Evolutionary conservation across 1,139 yeast genomes (phyloP).

Genomic region (Pichia sp.): DNA sequence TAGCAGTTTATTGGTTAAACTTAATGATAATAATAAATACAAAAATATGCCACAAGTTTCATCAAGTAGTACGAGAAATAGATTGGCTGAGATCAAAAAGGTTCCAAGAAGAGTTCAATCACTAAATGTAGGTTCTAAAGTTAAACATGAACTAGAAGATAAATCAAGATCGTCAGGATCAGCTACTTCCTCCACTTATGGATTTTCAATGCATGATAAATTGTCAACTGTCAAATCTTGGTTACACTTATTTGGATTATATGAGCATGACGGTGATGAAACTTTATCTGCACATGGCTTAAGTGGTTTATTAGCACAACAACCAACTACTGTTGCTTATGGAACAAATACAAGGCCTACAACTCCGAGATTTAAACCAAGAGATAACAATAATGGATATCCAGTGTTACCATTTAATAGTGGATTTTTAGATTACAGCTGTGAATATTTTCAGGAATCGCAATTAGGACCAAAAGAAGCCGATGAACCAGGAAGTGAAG

Average conservation of each 20-base stretch:
- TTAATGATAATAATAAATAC: slow-evolving; percentile 1
- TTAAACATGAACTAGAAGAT: slow-evolving; percentile 6
- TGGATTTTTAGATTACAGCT: slow-evolving; percentile 78
- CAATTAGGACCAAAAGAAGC: slow-evolving; percentile 83
- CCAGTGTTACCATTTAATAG: slow-evolving; percentile 61
- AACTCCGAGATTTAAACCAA: slow-evolving; percentile 44
- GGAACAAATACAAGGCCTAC: slow-evolving; percentile 46
- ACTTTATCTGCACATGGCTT: slow-evolving; percentile 19
- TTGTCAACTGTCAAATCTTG: slow-evolving; percentile 40
- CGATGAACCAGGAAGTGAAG: slow-evolving; percentile 91
- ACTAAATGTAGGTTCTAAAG: slow-evolving; percentile 15
- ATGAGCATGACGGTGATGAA: slow-evolving; percentile 35
- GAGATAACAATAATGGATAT: slow-evolving; percentile 30
- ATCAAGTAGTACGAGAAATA: not conserved
- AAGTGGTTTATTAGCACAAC: slow-evolving; percentile 32
- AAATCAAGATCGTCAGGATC: slow-evolving; percentile 23
- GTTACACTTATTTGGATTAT: slow-evolving; percentile 37
- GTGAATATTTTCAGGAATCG: slow-evolving; percentile 95
- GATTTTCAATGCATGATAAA: slow-evolving; percentile 26
- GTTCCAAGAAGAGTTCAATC: slow-evolving; percentile 23
- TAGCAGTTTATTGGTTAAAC: not conserved
- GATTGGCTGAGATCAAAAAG: not conserved
- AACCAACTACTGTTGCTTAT: slow-evolving; percentile 41
- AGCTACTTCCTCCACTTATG: slow-evolving; percentile 30
- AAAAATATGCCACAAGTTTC: not conserved